Evolutionary conservation across 768 basidiomycete species (phyloP).

Genomic region (Kondoa subrosea): DNA sequence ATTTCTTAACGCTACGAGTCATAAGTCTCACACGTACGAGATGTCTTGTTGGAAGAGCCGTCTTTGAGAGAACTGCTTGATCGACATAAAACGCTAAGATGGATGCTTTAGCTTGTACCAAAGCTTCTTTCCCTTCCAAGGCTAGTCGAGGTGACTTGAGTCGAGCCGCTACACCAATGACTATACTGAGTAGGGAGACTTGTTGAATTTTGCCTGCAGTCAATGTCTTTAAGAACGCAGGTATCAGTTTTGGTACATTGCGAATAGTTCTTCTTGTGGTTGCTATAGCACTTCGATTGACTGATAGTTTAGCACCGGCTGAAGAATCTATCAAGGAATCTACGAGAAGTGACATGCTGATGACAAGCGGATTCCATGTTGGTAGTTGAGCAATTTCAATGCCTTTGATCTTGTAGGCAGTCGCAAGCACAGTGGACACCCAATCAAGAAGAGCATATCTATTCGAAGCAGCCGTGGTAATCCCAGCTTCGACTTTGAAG

Average conservation of each 20-base stretch:
- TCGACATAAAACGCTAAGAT: conserved; percentile 47
- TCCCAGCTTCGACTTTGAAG: conserved; percentile 4
- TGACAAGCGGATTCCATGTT: background rate
- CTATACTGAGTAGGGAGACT: background rate
- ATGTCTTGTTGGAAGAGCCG: conserved; percentile 44
- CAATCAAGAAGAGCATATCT: background rate
- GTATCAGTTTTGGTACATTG: background rate
- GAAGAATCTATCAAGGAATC: conserved; percentile 9
- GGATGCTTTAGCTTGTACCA: conserved; percentile 17
- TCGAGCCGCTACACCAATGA: background rate
- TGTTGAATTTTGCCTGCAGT: background rate
- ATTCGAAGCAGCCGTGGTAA: background rate
- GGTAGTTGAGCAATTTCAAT: background rate
- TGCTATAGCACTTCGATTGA: background rate
- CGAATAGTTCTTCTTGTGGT: background rate
- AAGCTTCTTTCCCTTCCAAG: background rate
- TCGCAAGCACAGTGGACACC: background rate
- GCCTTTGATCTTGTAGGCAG: background rate
- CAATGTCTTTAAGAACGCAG: background rate
- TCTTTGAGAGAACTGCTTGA: conserved; percentile 52
- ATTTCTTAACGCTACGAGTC: background rate
- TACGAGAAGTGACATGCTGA: background rate
- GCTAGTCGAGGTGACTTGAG: background rate
- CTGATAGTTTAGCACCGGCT: conserved; percentile 7
- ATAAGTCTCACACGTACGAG: conserved; percentile 32